Evolutionary conservation across 2,329 filamentous ascomycete genomes (phyloP).

Genomic region (Hirsutella rhossiliensis): DNA sequence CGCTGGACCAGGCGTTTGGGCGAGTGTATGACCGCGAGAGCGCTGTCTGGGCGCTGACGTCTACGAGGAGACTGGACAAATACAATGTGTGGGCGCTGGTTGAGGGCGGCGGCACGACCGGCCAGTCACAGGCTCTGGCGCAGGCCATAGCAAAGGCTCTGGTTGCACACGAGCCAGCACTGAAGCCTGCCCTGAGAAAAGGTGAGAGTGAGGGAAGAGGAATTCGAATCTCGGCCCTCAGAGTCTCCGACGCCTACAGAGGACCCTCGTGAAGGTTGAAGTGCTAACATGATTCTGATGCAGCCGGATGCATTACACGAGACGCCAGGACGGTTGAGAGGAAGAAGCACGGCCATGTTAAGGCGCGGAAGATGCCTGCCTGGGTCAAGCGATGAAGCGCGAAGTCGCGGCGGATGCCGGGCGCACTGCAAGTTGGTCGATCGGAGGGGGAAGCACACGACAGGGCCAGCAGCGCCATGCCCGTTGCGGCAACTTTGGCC

Average conservation of each 20-base stretch:
- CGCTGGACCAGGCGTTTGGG: conserved; percentile 69
- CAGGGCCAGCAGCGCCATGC: background rate
- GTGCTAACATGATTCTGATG: conserved; percentile 9
- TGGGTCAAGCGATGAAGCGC: conserved; percentile 76
- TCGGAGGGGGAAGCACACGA: background rate
- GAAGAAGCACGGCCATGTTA: conserved; percentile 93
- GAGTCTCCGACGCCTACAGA: background rate
- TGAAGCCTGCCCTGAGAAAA: conserved; percentile 79
- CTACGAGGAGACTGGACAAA: conserved; percentile 76
- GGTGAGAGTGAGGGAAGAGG: conserved; percentile 45
- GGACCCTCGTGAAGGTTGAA: background rate
- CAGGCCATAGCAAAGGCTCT: conserved; percentile 81
- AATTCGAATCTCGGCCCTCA: background rate
- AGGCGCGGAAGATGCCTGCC: conserved; percentile 94
- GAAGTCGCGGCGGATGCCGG: background rate
- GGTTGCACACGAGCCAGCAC: conserved; percentile 77
- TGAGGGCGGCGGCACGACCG: conserved; percentile 79
- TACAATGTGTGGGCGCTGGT: conserved; percentile 92
- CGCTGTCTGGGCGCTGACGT: conserved; percentile 79
- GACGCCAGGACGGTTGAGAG: conserved; percentile 89
- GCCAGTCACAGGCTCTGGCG: conserved; percentile 90
- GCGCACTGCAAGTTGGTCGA: background rate
- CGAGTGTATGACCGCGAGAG: conserved; percentile 90
- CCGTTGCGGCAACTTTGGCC: background rate
- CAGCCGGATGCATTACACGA: conserved; percentile 86